Conservation (phyloP, 768 basidiomycete genomes). For the Boletellus sp. region DNA sequence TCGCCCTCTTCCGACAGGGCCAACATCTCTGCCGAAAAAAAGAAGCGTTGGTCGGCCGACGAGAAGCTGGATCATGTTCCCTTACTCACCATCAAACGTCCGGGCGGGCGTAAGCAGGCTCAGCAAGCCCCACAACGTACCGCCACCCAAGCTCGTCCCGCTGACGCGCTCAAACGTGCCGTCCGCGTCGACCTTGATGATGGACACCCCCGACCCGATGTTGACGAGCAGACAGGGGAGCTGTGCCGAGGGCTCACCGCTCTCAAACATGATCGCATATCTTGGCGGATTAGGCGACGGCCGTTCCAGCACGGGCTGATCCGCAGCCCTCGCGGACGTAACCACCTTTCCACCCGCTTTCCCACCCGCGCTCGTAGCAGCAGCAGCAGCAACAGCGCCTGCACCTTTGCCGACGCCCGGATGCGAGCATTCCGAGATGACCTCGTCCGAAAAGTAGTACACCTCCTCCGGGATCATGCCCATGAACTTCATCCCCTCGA, state of each 20-base stretch:
- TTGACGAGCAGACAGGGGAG: slow-evolving; percentile 96
- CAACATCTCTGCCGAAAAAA: slow-evolving; percentile 76
- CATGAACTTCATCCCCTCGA: slow-evolving; percentile 94
- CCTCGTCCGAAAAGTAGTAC: slow-evolving; percentile 97
- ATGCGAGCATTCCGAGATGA: slow-evolving; percentile 67
- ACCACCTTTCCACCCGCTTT: slow-evolving; percentile 1
- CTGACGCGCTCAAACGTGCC: slow-evolving; percentile 95
- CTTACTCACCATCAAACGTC: slow-evolving; percentile 87
- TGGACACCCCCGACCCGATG: slow-evolving; percentile 95
- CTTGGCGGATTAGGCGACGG: slow-evolving; percentile 89
- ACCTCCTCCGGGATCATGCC: slow-evolving; percentile 95
- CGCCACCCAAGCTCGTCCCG: slow-evolving; percentile 95
- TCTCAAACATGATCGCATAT: slow-evolving; percentile 86
- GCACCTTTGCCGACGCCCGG: slow-evolving; percentile 20
- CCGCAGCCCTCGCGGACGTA: slow-evolving; percentile 9
- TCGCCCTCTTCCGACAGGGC: slow-evolving; percentile 90
- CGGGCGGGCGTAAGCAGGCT: slow-evolving; percentile 93
- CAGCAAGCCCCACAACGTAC: slow-evolving; percentile 94
- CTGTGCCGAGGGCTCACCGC: slow-evolving; percentile 73
- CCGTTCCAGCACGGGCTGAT: slow-evolving; percentile 52
- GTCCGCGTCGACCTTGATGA: slow-evolving; percentile 95
- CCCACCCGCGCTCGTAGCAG: neutral
- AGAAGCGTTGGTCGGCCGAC: neutral
- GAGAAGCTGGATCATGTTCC: neutral
- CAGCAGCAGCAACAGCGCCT: too few relatives aligned